Base-by-base conservation (phyloP, 1,139 yeast species). In the Insectozyma bohioensis region DNA sequence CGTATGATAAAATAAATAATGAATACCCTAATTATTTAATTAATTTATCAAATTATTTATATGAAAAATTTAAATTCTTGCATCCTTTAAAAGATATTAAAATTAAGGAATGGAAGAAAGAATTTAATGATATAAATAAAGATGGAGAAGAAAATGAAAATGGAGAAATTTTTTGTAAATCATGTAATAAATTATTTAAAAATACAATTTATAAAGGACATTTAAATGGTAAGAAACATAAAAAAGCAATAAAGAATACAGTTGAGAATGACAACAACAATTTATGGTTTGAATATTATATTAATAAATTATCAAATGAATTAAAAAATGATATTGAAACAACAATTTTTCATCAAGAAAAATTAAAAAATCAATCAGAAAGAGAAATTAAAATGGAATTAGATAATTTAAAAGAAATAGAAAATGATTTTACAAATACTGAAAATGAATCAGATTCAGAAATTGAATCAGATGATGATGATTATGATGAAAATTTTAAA, bases 191-290 rank as follows among this genome's bases (percentile, higher is more conserved):
- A 48, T 37, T 52, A 20, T 88, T 87, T 53, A 83, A 82, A 35
- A 63, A 63, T 21, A 61, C 87, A 0, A 94, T 86, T 0, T 88
- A 67, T 50, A 60, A 71, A 7, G 80, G 75, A 2, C 97, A 92
- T 62, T 55, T 87, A 20, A 46, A 51, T 2, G 95, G 97, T 1
- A 85, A 85, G 51, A 84, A 82, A 47, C 97, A 92, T 53, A 58
- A 67, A 37, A 81, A 80, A 44, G 78, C 35, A 3, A 26, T 26
- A 17, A 19, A 24, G 6, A 12, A 10, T 10, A 8, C 11, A 4
- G 14, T 3, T 3, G 12, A 20, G 4, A 23, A 24, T 10, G 16
- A 26, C 12, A n/a, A n/a, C n/a, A n/a, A n/a, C n/a, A 21, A 24
- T 34, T 19, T 24, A 23, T 53, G 18, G 39, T 31, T 30, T 16